Evolutionary conservation across 73 alveolate genomes (phyloP).

Genomic region (Paramecium octaurelia): DNA sequence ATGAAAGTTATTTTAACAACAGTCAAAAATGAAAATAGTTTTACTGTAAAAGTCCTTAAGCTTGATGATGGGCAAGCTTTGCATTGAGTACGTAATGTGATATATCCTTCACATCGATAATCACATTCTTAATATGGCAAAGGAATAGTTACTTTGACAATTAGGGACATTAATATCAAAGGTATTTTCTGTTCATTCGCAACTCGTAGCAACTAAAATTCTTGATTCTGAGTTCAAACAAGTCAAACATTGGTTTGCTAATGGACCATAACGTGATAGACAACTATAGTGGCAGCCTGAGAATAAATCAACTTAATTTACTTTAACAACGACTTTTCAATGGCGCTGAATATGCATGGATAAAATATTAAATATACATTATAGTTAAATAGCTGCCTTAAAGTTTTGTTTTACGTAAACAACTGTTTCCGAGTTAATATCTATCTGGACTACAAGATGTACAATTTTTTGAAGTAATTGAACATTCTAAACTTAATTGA

Average conservation of each 20-base stretch:
- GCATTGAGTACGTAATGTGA: conserved; percentile 81
- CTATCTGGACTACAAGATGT: neutral
- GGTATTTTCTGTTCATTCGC: neutral
- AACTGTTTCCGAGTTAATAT: neutral
- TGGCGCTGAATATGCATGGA: too few relatives aligned
- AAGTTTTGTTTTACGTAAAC: neutral
- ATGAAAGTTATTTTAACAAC: too few relatives aligned
- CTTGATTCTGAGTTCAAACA: neutral
- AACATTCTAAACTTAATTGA: too few relatives aligned
- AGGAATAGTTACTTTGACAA: neutral
- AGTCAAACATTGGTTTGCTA: neutral
- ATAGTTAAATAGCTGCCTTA: neutral
- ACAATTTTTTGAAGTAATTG: neutral
- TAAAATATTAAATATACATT: too few relatives aligned
- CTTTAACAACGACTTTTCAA: neutral
- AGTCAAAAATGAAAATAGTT: too few relatives aligned
- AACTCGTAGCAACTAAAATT: neutral
- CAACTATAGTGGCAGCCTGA: neutral
- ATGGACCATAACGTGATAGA: neutral
- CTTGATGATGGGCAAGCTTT: too few relatives aligned
- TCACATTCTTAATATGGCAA: neutral
- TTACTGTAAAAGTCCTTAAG: too few relatives aligned
- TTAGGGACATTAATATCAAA: neutral
- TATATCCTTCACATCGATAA: neutral
- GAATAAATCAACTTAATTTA: neutral